These are phyloP conservation scores for Fusarium sp. DNA, from an alignment of 2,329 filamentous ascomycete genomes.

Conservation along the genomic window DNA sequence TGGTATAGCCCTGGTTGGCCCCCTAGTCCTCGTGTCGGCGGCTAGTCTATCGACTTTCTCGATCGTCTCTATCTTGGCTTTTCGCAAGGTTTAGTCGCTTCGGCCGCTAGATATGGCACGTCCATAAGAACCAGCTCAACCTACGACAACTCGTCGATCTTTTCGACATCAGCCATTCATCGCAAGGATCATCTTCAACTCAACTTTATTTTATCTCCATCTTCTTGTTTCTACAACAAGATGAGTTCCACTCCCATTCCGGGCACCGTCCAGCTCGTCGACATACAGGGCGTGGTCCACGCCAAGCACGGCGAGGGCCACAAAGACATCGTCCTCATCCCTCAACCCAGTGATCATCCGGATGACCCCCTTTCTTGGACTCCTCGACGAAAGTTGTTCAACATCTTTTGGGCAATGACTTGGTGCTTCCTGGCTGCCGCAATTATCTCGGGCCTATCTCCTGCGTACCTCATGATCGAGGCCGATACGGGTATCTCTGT, in stretches of 20 bases:
- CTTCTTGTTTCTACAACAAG: not conserved
- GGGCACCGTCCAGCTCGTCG: conserved; percentile 37
- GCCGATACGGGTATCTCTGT: conserved; percentile 41
- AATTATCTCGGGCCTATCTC: conserved; percentile 40
- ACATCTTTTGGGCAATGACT: conserved; percentile 38
- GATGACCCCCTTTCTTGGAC: conserved; percentile 41
- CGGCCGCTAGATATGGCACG: not conserved
- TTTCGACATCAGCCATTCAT: not conserved
- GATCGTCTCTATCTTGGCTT: not conserved
- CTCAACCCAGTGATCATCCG: conserved; percentile 39
- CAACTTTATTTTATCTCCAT: not conserved
- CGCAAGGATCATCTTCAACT: not conserved
- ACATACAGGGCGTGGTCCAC: conserved; percentile 26
- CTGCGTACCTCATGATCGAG: conserved; percentile 41
- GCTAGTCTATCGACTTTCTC: not conserved
- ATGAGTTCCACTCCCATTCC: conserved; percentile 15
- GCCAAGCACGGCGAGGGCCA: conserved; percentile 29
- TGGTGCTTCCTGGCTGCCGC: conserved; percentile 43
- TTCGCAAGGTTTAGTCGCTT: not conserved
- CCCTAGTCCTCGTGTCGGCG: not conserved
- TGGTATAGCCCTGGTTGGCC: not conserved
- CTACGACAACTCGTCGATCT: not conserved
- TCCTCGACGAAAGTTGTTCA: conserved; percentile 29
- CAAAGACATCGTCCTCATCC: conserved; percentile 33
- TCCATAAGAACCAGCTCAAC: not conserved